phyloP scores from a whole-genome alignment of 306 rosid species.

The Fragaria vesca region DNA sequence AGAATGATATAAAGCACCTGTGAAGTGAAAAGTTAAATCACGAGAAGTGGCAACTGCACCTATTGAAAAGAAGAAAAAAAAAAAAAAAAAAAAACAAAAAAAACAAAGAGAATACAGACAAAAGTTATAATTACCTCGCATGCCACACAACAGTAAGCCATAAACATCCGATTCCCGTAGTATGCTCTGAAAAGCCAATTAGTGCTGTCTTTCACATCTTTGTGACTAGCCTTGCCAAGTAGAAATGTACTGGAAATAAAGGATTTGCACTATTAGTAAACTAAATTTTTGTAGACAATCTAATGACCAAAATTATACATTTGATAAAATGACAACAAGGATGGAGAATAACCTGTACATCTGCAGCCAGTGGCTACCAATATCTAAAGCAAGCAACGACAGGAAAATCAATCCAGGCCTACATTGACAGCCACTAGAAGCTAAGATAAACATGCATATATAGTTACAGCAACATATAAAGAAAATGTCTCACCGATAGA shows the following conservation, averaged over 20 bases:
- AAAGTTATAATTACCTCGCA: slow-evolving; percentile 64
- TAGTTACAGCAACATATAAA: slow-evolving; percentile 20
- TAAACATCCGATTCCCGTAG: slow-evolving; percentile 90
- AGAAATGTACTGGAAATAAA: slow-evolving; percentile 77
- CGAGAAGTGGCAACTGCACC: background rate
- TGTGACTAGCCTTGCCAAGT: slow-evolving; percentile 87
- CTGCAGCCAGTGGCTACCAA: slow-evolving; percentile 98
- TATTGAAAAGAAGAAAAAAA: background rate
- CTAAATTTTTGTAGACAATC: background rate
- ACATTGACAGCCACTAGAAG: slow-evolving; percentile 36
- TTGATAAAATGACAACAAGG: slow-evolving; percentile 1
- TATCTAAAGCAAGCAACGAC: slow-evolving; percentile 89
- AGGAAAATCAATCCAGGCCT: slow-evolving; percentile 87
- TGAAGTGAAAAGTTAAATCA: slow-evolving; percentile 27
- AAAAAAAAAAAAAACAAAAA: background rate
- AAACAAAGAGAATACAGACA: slow-evolving; percentile 2
- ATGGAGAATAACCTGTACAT: slow-evolving; percentile 72
- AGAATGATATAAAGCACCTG: slow-evolving; percentile 84
- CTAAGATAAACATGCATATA: slow-evolving; percentile 34
- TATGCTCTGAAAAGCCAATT: slow-evolving; percentile 88
- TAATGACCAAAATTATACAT: slow-evolving; percentile 2
- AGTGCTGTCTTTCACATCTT: slow-evolving; percentile 96
- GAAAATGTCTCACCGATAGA: slow-evolving; percentile 58
- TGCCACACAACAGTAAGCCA: slow-evolving; percentile 95
- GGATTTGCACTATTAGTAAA: slow-evolving; percentile 22